Evolutionary conservation across 1,284 basidiomycete genomes (phyloP).

Genomic region (Boletus mariae): DNA sequence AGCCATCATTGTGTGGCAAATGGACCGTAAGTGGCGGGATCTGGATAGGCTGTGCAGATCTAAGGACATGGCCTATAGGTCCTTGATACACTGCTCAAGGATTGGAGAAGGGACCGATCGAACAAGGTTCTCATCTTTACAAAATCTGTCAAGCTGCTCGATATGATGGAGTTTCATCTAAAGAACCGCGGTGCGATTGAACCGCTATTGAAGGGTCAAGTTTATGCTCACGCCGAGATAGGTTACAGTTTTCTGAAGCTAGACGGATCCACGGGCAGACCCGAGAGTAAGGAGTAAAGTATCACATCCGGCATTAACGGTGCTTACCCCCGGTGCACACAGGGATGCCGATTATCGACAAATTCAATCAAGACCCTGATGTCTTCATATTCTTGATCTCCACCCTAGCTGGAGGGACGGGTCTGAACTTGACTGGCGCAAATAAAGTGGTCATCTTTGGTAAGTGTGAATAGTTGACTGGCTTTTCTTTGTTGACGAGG

Average conservation of each 20-base stretch:
- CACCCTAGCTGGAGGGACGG: constrained; percentile 73
- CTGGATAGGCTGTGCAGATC: background rate
- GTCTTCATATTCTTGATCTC: constrained; percentile 79
- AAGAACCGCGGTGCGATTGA: constrained; percentile 42
- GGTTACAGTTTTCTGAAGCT: constrained; percentile 67
- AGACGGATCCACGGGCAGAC: constrained; percentile 66
- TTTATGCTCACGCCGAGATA: constrained; percentile 18
- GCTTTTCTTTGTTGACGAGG: background rate
- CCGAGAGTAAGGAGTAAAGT: constrained; percentile 49
- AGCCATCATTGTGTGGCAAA: constrained; percentile 74
- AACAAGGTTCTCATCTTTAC: constrained; percentile 88
- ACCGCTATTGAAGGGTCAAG: background rate
- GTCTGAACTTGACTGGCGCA: constrained; percentile 71
- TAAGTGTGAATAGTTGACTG: constrained; percentile 31
- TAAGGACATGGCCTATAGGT: constrained; percentile 43
- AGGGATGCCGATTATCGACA: constrained; percentile 82
- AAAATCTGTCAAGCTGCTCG: constrained; percentile 77
- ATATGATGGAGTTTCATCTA: constrained; percentile 75
- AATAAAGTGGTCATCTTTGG: constrained; percentile 88
- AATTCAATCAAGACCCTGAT: constrained; percentile 72
- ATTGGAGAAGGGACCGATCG: constrained; percentile 58
- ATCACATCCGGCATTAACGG: background rate
- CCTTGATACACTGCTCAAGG: constrained; percentile 58
- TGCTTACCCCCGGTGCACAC: constrained; percentile 12
- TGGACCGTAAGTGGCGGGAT: constrained; percentile 56